phyloP scores from a whole-genome alignment of 768 basidiomycete species.

The Agaricus blazei region DNA sequence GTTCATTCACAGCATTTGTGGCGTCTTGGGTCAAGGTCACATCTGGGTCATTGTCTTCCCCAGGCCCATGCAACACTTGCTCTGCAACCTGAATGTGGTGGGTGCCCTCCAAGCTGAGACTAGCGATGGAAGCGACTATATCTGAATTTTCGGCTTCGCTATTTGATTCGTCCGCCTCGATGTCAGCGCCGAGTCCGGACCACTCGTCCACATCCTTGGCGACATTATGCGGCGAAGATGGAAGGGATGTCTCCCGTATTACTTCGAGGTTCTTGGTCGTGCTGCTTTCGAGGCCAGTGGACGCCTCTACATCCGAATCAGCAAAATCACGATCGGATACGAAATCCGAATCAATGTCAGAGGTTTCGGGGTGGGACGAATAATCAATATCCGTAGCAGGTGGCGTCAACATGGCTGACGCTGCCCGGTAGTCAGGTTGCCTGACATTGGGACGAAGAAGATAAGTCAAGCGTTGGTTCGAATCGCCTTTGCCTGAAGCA shows the following conservation, averaged over 20 bases:
- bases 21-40: slow-evolving; percentile 9
- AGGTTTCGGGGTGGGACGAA: slow-evolving; percentile 44
- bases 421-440: slow-evolving; percentile 46
- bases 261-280: slow-evolving; percentile 12
- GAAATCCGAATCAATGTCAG: slow-evolving; percentile 45
- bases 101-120: background rate
- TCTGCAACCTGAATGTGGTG: background rate
- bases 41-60: slow-evolving; percentile 9
- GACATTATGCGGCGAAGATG: slow-evolving; percentile 14
- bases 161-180: slow-evolving; percentile 14
- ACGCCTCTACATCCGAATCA: slow-evolving; percentile 43
- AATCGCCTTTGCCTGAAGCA: slow-evolving; percentile 49
- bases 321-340: slow-evolving; percentile 40
- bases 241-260: slow-evolving; percentile 20
- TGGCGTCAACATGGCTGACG: slow-evolving; percentile 56
- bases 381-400: slow-evolving; percentile 64
- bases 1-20: background rate
- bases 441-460: slow-evolving; percentile 74
- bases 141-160: slow-evolving; percentile 10
- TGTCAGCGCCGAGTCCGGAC: slow-evolving; percentile 14
- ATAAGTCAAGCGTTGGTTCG: slow-evolving; percentile 65
- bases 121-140: background rate
- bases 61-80: background rate
- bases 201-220: slow-evolving; percentile 12
- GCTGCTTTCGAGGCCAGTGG: slow-evolving; percentile 22